Percentiles rank a stretch among this genome's conserved stretches.
Evolutionary conservation across 495 filamentous ascomycete genomes (phyloP).

Genomic region (Xylaria cubensis): DNA sequence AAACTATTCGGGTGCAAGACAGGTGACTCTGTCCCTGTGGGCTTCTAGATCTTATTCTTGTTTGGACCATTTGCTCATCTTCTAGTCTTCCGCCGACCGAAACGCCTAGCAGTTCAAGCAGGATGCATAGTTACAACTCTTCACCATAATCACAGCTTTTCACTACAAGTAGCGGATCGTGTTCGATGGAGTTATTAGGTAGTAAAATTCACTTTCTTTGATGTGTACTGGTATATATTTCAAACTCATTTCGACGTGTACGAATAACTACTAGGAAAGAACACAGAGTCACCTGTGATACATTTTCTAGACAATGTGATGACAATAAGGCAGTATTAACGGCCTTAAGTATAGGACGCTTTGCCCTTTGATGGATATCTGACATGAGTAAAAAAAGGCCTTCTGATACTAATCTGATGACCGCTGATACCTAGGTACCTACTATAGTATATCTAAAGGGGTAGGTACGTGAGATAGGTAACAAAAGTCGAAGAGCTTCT

Average conservation of each 20-base stretch:
- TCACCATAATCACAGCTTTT: slow-evolving; percentile 17
- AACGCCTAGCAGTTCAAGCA: slow-evolving; percentile 17
- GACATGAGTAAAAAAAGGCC: not conserved
- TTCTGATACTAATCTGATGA: not conserved
- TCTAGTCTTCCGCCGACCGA: slow-evolving; percentile 44
- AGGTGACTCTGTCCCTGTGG: slow-evolving; percentile 17
- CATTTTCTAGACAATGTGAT: not conserved
- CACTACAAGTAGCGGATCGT: slow-evolving; percentile 9
- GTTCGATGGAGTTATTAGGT: slow-evolving; percentile 26
- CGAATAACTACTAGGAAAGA: not conserved
- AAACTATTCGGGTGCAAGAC: slow-evolving; percentile 5
- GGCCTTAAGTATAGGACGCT: not conserved
- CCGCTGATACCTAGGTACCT: not conserved
- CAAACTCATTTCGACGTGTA: not conserved
- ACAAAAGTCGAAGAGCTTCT: not conserved
- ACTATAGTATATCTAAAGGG: not conserved
- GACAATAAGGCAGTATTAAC: not conserved
- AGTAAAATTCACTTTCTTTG: slow-evolving; percentile 27
- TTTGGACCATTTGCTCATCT: slow-evolving; percentile 38
- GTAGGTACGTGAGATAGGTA: not conserved
- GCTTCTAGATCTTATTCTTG: slow-evolving; percentile 42
- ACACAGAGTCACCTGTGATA: not conserved
- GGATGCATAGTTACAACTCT: slow-evolving; percentile 22
- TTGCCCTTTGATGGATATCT: not conserved
- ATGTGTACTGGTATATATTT: slow-evolving; percentile 12